These are phyloP conservation scores for Tubosaeta sp. DNA, from an alignment of 768 basidiomycete genomes.

Conservation along the genomic window DNA sequence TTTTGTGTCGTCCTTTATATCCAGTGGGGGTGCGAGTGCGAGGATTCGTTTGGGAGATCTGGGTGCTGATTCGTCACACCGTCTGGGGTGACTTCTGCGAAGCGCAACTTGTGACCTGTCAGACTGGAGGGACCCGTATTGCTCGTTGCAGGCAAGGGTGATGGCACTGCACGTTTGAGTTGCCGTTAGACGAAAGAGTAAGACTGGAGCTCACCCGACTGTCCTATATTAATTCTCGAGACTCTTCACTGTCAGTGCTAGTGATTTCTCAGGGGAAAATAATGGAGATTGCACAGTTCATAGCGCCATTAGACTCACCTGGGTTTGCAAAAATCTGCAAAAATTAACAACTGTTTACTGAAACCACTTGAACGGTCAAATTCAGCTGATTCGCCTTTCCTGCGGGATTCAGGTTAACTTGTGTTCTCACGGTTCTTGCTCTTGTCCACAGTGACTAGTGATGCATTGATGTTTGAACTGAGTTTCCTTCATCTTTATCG, in stretches of 20 bases:
- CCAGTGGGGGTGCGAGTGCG: constrained; percentile 47
- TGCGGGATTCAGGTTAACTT: no score
- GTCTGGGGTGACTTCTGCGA: constrained; percentile 37
- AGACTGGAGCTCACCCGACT: constrained; percentile 19
- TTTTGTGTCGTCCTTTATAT: constrained; percentile 4
- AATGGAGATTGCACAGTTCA: no score
- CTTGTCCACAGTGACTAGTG: no score
- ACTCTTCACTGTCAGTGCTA: constrained; percentile 30
- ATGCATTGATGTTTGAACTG: no score
- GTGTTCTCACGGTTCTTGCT: no score
- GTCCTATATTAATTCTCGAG: constrained; percentile 25
- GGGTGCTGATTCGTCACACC: constrained; percentile 75
- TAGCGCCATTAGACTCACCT: no score
- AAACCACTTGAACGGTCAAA: no score
- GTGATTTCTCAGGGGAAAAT: no score
- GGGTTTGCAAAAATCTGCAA: no score
- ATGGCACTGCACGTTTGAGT: constrained; percentile 30
- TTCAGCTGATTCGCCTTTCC: no score
- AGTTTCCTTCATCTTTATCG: no score
- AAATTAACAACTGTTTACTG: no score
- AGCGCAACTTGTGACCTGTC: constrained; percentile 56
- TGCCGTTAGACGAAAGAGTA: background rate
- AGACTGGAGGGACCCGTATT: constrained; percentile 59
- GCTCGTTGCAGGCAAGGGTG: constrained; percentile 41
- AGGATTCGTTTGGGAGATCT: constrained; percentile 64